Conservation (phyloP, 2,329 filamentous ascomycete genomes). For the Stemphylium beticola region DNA sequence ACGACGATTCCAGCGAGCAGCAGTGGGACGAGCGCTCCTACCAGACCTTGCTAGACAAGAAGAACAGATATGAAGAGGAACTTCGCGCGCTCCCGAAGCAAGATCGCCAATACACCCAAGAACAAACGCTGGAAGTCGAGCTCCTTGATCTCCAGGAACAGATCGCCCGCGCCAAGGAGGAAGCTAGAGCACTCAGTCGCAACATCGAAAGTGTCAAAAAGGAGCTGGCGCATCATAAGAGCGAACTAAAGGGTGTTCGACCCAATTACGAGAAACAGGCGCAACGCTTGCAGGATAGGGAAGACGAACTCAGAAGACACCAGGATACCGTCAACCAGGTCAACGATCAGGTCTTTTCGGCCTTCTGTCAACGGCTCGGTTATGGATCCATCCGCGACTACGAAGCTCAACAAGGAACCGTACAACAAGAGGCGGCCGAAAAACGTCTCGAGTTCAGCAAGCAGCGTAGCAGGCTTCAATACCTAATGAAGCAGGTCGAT, state of each 20-base stretch:
- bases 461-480: slow-evolving; percentile 70
- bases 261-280: slow-evolving; percentile 79
- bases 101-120: slow-evolving; percentile 75
- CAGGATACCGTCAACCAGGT: slow-evolving; percentile 75
- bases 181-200: slow-evolving; percentile 77
- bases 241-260: slow-evolving; percentile 75
- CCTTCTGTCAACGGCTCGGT: slow-evolving; percentile 85
- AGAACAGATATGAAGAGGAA: slow-evolving; percentile 77
- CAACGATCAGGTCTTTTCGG: slow-evolving; percentile 84
- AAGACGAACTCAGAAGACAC: slow-evolving; percentile 61
- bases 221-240: slow-evolving; percentile 75
- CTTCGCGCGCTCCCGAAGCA: slow-evolving; percentile 80
- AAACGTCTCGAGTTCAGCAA: slow-evolving; percentile 86
- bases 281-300: slow-evolving; percentile 68
- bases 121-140: slow-evolving; percentile 82
- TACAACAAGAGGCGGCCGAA: slow-evolving; percentile 88
- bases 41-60: slow-evolving; percentile 79
- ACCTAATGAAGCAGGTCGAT: slow-evolving; percentile 68
- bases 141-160: slow-evolving; percentile 80
- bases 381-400: slow-evolving; percentile 92
- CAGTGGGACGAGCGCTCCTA: slow-evolving; percentile 91
- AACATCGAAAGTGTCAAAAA: slow-evolving; percentile 86
- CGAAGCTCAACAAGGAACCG: slow-evolving; percentile 87
- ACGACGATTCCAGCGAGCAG: slow-evolving; percentile 73
- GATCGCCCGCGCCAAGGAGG: slow-evolving; percentile 72